phyloP scores from a whole-genome alignment of 257 asterid genomes.

The Plantago major region DNA sequence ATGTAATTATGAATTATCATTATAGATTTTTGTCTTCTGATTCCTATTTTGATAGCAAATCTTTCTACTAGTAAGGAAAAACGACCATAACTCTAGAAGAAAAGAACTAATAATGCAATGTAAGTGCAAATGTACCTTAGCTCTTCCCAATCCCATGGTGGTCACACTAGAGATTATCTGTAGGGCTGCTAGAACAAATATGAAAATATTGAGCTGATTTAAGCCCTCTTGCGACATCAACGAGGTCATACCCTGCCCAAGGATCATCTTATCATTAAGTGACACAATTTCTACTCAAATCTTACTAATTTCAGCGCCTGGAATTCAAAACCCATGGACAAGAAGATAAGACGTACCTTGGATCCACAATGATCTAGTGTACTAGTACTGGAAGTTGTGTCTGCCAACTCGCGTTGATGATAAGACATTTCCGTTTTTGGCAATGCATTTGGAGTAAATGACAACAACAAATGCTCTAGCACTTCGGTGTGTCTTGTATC shows the following conservation, averaged over 20 bases:
- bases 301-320: no score
- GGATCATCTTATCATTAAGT: neutral
- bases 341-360: conserved; percentile 28
- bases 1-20: no score
- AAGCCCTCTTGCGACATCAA: conserved; percentile 53
- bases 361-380: conserved; percentile 52
- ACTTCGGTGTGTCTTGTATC: conserved; percentile 18
- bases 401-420: conserved; percentile 31
- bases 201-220: conserved; percentile 64
- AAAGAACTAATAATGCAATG: no score
- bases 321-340: no score
- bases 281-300: neutral
- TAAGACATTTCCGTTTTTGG: neutral
- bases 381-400: conserved; percentile 12
- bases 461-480: conserved; percentile 15
- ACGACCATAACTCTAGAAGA: no score
- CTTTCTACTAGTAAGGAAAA: no score
- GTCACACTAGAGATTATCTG: conserved; percentile 59
- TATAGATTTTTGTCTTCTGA: no score
- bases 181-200: conserved; percentile 74
- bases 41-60: no score
- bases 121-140: conserved; percentile 42
- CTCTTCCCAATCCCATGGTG: conserved; percentile 75
- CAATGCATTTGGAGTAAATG: conserved; percentile 8
- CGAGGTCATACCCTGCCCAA: conserved; percentile 57